These are phyloP conservation scores for Gnetum montanum DNA, from an alignment of 75 land plant species.

Conservation along the genomic window DNA sequence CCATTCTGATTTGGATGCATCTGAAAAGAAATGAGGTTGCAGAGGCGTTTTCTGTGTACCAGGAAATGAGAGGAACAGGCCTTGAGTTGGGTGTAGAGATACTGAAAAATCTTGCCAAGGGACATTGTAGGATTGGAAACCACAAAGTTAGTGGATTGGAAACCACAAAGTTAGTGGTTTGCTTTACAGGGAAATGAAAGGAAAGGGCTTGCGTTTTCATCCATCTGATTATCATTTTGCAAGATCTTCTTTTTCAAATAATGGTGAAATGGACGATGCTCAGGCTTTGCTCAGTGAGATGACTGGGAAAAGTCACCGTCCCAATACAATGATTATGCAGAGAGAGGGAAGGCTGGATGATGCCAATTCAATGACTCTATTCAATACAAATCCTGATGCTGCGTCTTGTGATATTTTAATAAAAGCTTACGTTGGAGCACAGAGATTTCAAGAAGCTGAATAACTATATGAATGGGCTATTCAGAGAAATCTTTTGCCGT, in stretches of 20 bases:
- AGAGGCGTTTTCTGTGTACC: not conserved
- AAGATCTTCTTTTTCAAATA: too few relatives aligned
- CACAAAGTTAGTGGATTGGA: too few relatives aligned
- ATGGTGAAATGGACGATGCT: conserved; percentile 24
- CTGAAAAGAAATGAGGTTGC: conserved; percentile 3
- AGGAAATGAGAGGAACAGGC: not conserved
- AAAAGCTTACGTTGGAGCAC: conserved; percentile 15
- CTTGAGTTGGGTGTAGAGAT: not conserved
- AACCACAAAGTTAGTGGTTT: too few relatives aligned
- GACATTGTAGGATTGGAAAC: conserved; percentile 5
- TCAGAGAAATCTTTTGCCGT: conserved; percentile 22
- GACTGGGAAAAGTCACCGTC: conserved; percentile 27
- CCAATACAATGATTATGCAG: conserved; percentile 47
- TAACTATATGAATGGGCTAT: conserved; percentile 31
- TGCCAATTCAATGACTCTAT: conserved; percentile 32
- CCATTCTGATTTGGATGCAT: conserved; percentile 9
- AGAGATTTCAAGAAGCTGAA: conserved; percentile 14
- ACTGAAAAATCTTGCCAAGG: conserved; percentile 1
- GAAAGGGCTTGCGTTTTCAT: not conserved
- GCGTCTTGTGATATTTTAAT: conserved; percentile 21
- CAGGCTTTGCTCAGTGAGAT: conserved; percentile 21
- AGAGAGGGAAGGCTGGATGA: conserved; percentile 32
- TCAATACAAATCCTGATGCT: conserved; percentile 12
- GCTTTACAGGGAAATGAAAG: too few relatives aligned
- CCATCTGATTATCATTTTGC: conserved; percentile 6